Percentiles rank a stretch among this genome's conserved stretches.
phyloP scores from a whole-genome alignment of 176 grass and related monocot genomes.

The Hordeum marinum region DNA sequence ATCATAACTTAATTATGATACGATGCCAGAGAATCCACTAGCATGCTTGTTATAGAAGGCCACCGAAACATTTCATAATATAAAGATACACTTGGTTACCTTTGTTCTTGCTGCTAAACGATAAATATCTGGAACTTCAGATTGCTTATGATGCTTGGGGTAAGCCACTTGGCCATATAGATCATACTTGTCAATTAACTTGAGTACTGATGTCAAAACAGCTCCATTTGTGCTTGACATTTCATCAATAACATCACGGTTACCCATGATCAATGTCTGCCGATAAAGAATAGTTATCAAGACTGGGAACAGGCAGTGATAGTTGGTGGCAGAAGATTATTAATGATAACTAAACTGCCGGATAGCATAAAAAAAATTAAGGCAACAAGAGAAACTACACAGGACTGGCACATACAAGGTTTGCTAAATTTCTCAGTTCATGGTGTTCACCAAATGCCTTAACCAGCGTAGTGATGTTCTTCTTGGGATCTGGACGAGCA shows the following conservation, averaged over 20 bases:
- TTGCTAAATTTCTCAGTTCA: slow-evolving; percentile 76
- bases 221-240: slow-evolving; percentile 76
- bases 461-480: slow-evolving; percentile 76
- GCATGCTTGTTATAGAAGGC: not conserved
- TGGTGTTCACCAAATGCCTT: slow-evolving; percentile 86
- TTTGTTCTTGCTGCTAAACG: slow-evolving; percentile 79
- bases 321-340: not conserved
- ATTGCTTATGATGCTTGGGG: slow-evolving; percentile 92
- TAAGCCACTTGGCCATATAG: slow-evolving; percentile 86
- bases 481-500: slow-evolving; percentile 75
- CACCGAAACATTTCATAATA: slow-evolving; percentile 8
- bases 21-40: slow-evolving; percentile 7
- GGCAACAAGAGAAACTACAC: slow-evolving; percentile 14
- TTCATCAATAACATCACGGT: slow-evolving; percentile 83
- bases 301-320: not conserved
- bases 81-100: slow-evolving; percentile 20
- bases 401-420: slow-evolving; percentile 49
- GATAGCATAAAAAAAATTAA: not conserved
- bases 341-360: not conserved
- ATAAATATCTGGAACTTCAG: slow-evolving; percentile 87
- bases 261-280: slow-evolving; percentile 92
- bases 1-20: not conserved
- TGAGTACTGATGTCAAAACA: slow-evolving; percentile 73
- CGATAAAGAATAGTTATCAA: slow-evolving; percentile 8
- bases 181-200: slow-evolving; percentile 90